A percentile compares a stretch with the other conserved stretches of the same genome.
These are phyloP conservation scores for Penstemon barbatus DNA, from an alignment of 257 asterid species.

Conservation along the genomic window DNA sequence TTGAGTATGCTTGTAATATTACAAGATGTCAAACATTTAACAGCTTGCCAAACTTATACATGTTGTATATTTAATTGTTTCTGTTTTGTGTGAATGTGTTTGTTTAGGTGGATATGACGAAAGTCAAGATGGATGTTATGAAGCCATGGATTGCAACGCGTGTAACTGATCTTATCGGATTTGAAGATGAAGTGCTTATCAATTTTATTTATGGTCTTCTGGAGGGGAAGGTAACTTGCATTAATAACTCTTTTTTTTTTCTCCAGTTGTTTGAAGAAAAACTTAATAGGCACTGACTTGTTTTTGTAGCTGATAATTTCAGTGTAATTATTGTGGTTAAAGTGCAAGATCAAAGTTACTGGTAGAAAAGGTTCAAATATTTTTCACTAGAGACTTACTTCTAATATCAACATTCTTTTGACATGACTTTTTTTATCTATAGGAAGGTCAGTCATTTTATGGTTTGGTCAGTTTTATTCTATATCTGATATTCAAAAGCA, in stretches of 20 bases:
- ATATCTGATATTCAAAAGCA: constrained; percentile 14
- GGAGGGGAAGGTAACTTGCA: constrained; percentile 76
- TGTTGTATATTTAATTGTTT: constrained; percentile 19
- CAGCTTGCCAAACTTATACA: too few species aligned
- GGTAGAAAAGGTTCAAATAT: background rate
- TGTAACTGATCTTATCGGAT: constrained; percentile 91
- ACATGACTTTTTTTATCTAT: background rate
- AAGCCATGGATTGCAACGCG: constrained; percentile 98
- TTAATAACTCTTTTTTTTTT: background rate
- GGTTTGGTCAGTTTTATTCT: background rate
- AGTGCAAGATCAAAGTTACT: constrained; percentile 10
- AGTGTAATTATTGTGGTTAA: constrained; percentile 12
- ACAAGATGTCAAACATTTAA: too few species aligned
- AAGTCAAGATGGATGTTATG: constrained; percentile 92
- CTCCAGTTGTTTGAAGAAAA: background rate
- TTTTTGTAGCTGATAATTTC: constrained; percentile 2
- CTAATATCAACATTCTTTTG: background rate
- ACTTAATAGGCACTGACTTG: background rate
- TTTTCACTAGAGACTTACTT: background rate
- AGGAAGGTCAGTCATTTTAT: background rate
- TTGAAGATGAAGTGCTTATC: constrained; percentile 98
- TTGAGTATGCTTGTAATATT: background rate
- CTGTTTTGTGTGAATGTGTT: background rate
- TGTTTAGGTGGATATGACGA: constrained; percentile 84
- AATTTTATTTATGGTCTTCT: constrained; percentile 86